phyloP scores from a whole-genome alignment of 306 rosid genomes.

The Lotus japonicus region DNA sequence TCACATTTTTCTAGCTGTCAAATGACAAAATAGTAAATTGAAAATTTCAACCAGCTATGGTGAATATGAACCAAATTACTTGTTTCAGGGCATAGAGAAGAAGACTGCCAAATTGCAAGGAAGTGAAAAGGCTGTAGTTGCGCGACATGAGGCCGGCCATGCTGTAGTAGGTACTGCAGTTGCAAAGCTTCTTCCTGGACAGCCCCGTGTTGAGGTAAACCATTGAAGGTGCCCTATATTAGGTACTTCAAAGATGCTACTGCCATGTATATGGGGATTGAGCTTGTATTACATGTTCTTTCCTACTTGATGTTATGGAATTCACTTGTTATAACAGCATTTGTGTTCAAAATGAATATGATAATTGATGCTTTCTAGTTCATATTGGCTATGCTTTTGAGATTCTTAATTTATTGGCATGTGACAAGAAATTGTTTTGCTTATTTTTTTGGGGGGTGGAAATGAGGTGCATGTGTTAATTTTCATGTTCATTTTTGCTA shows the following conservation, averaged over 20 bases:
- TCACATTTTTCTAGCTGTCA: conserved; percentile 1
- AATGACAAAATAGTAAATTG: not conserved
- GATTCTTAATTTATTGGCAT: not conserved
- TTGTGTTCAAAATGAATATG: not conserved
- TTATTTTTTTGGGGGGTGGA: not conserved
- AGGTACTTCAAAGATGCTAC: conserved; percentile 9
- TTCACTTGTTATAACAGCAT: not conserved
- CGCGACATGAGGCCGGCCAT: conserved; percentile 97
- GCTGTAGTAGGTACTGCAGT: conserved; percentile 98
- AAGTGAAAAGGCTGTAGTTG: conserved; percentile 86
- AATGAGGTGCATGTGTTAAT: not conserved
- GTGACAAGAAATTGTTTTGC: not conserved
- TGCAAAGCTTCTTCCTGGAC: conserved; percentile 87
- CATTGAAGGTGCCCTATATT: conserved; percentile 7
- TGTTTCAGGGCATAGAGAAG: conserved; percentile 87
- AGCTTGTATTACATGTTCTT: not conserved
- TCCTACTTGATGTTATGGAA: not conserved
- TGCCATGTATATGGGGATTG: not conserved
- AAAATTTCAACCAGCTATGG: not conserved
- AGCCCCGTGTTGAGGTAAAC: conserved; percentile 90
- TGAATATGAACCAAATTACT: conserved; percentile 26
- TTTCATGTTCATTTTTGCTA: not conserved
- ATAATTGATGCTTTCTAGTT: not conserved
- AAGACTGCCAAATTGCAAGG: conserved; percentile 91
- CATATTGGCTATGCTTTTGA: not conserved